Evolutionary conservation across 176 grass and related monocot species (phyloP).

Genomic region (Tuctoria greenei): DNA sequence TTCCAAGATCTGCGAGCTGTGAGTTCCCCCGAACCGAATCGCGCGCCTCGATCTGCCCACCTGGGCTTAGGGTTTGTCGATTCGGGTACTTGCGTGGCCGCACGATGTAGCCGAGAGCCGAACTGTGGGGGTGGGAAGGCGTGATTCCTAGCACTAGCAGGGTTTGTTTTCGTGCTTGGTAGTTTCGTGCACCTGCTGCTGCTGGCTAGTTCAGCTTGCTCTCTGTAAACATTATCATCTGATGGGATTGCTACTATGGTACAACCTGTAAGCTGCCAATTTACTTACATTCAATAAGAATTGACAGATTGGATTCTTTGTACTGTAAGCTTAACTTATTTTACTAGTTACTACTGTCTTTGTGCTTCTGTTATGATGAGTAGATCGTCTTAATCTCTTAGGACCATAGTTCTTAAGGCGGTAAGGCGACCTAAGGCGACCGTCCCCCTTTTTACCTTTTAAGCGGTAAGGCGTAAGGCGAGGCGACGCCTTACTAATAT

Average conservation of each 20-base stretch:
- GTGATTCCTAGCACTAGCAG: background rate
- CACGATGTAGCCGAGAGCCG: background rate
- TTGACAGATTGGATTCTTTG: background rate
- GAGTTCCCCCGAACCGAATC: conserved; percentile 22
- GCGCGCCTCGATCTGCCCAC: conserved; percentile 38
- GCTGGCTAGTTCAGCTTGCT: background rate
- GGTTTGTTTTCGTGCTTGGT: no score
- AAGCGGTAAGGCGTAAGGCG: no score
- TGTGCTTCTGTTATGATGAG: background rate
- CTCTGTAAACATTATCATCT: background rate
- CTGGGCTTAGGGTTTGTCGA: conserved; percentile 35
- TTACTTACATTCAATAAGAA: background rate
- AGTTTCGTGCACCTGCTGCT: no score
- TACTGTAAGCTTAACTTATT: background rate
- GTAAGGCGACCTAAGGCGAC: no score
- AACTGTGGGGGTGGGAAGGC: background rate
- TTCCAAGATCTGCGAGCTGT: conserved; percentile 99
- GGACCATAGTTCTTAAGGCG: no score
- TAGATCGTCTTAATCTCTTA: background rate
- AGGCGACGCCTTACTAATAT: no score
- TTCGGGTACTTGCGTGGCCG: background rate
- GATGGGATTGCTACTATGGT: background rate
- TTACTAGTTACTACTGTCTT: background rate
- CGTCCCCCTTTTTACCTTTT: no score
- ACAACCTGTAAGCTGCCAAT: background rate